Percentiles rank a stretch among this genome's conserved stretches.
Conservation (phyloP, 1,284 basidiomycete genomes). For the Malassezia vespertilionis region DNA sequence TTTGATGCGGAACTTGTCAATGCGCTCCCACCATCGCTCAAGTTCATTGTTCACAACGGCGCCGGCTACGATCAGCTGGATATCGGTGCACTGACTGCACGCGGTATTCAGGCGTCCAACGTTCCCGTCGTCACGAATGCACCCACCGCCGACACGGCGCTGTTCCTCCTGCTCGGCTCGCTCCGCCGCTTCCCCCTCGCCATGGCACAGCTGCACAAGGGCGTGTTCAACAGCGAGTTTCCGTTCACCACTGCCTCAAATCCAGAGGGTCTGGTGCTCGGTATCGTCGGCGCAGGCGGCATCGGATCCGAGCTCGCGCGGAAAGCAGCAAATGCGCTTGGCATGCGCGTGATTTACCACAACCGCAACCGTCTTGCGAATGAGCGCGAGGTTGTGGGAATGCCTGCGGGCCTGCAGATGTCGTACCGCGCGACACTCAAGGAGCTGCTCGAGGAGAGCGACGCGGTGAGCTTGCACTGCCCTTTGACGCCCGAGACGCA, state of each 20-base stretch:
- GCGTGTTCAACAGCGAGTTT: constrained; percentile 30
- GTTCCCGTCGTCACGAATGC: constrained; percentile 37
- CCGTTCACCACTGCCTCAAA: constrained; percentile 26
- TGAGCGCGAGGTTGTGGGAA: constrained; percentile 38
- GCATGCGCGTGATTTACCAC: constrained; percentile 38
- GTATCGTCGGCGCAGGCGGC: constrained; percentile 39
- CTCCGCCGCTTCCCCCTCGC: constrained; percentile 32
- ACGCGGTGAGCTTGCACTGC: constrained; percentile 52
- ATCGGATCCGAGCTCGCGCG: constrained; percentile 34
- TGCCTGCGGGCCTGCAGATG: constrained; percentile 24
- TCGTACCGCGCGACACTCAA: constrained; percentile 41
- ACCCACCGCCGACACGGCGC: constrained; percentile 35
- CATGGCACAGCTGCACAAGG: constrained; percentile 19
- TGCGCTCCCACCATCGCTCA: constrained; percentile 22
- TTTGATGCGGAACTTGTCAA: constrained; percentile 33
- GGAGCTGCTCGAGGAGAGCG: constrained; percentile 47
- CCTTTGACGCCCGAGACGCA: constrained; percentile 49
- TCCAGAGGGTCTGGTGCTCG: constrained; percentile 30
- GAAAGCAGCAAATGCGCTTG: constrained; percentile 35
- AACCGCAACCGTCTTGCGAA: constrained; percentile 26
- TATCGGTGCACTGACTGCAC: constrained; percentile 20
- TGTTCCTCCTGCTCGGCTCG: constrained; percentile 36
- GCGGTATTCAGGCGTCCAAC: constrained; percentile 31
- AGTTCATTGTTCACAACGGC: constrained; percentile 39
- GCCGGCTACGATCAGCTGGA: constrained; percentile 43